phyloP scores from a whole-genome alignment of 768 basidiomycete genomes.

The Podaxis rugospora region DNA sequence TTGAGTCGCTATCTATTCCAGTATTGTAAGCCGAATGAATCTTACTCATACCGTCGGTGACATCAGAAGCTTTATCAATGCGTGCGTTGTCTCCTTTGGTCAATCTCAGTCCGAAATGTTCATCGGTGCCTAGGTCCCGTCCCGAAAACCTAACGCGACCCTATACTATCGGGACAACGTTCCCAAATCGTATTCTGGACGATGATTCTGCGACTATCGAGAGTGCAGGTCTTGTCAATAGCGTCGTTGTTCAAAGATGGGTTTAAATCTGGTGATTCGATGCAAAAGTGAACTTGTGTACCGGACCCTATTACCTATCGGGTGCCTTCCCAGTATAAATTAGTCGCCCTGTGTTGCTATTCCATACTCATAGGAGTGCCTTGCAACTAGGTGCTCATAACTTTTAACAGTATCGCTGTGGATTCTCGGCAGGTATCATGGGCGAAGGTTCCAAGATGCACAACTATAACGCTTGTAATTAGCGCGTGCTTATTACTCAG shows the following conservation, averaged over 20 bases:
- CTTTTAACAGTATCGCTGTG: too few species aligned
- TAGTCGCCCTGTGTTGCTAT: too few species aligned
- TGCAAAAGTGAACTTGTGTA: too few species aligned
- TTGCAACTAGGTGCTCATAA: too few species aligned
- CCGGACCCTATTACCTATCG: too few species aligned
- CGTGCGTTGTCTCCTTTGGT: slow-evolving; percentile 47
- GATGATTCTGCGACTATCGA: slow-evolving; percentile 65
- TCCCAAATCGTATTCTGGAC: slow-evolving; percentile 74
- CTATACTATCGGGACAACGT: slow-evolving; percentile 85
- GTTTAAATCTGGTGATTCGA: slow-evolving; percentile 22
- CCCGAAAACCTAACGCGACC: slow-evolving; percentile 57
- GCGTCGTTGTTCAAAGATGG: slow-evolving; percentile 85
- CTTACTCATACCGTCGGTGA: slow-evolving; percentile 85
- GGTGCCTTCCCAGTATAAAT: too few species aligned
- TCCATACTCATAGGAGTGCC: too few species aligned
- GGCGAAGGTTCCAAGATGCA: too few species aligned
- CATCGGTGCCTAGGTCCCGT: slow-evolving; percentile 45
- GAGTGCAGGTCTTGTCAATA: slow-evolving; percentile 69
- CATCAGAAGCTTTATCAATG: slow-evolving; percentile 83
- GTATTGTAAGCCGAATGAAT: slow-evolving; percentile 86
- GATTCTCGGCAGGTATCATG: too few species aligned
- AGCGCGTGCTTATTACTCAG: too few species aligned
- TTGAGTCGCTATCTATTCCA: slow-evolving; percentile 19
- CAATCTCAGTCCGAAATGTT: not conserved
- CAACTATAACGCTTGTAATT: too few species aligned